A percentile compares a stretch with the other conserved stretches of the same genome.
Conservation (phyloP, 352 stramenopile genomes). For the Globisporangium viniferum region DNA sequence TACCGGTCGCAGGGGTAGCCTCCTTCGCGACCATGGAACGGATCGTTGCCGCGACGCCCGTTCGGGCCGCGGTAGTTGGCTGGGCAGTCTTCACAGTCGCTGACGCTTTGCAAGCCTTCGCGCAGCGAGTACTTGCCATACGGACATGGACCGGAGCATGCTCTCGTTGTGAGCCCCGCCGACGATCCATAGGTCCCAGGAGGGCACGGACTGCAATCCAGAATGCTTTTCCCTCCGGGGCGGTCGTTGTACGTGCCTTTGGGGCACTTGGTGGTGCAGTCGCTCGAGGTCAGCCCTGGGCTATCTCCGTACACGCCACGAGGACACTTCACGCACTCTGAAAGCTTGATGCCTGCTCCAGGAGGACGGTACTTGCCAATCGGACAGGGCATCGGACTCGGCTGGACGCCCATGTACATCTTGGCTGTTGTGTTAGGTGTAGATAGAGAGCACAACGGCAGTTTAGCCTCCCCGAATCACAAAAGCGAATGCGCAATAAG, state of each 20-base stretch:
- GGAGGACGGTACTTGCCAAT: constrained; percentile 62
- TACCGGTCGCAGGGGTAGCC: constrained; percentile 64
- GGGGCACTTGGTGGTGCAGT: constrained; percentile 66
- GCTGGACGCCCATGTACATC: constrained; percentile 57
- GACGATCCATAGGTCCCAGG: constrained; percentile 57
- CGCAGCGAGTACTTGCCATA: constrained; percentile 69
- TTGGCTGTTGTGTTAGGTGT: constrained; percentile 24
- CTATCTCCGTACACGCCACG: constrained; percentile 72
- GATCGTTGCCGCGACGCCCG: constrained; percentile 53
- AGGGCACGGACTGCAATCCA: constrained; percentile 67
- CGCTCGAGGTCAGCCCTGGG: constrained; percentile 51
- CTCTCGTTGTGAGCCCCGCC: constrained; percentile 44
- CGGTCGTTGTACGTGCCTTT: constrained; percentile 73
- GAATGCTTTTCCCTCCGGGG: constrained; percentile 47
- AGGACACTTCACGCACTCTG: constrained; percentile 69
- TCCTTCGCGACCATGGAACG: constrained; percentile 30
- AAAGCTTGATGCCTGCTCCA: constrained; percentile 37
- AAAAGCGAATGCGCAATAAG: background rate
- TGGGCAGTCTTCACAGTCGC: constrained; percentile 60
- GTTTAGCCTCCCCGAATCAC: background rate
- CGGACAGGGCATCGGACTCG: constrained; percentile 39
- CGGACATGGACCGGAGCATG: constrained; percentile 62
- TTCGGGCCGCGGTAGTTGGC: constrained; percentile 57
- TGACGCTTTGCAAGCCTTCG: constrained; percentile 45
- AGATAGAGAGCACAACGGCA: no score